Evolutionary conservation across 2,329 filamentous ascomycete species (phyloP).

Genomic region (Amesomyces nigricolor): DNA sequence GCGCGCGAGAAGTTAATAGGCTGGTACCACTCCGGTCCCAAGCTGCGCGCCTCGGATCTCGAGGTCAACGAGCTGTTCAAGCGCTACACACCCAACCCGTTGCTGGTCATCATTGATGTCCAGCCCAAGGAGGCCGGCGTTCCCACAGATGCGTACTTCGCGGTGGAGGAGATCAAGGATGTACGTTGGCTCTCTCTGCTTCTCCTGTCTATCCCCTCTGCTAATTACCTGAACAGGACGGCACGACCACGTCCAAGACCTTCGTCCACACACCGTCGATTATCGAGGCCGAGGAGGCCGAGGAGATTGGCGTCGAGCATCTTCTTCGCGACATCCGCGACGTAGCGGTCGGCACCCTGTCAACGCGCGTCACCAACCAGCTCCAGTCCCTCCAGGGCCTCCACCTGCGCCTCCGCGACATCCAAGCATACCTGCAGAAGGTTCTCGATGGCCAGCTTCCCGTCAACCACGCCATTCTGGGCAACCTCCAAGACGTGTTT

Average conservation of each 20-base stretch:
- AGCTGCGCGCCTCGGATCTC: slow-evolving; percentile 90
- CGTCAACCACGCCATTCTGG: slow-evolving; percentile 94
- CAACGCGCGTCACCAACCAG: slow-evolving; percentile 94
- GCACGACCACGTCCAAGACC: slow-evolving; percentile 92
- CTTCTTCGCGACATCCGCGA: slow-evolving; percentile 96
- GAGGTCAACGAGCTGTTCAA: slow-evolving; percentile 99
- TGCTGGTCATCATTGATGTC: slow-evolving; percentile 96
- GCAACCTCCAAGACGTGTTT: slow-evolving; percentile 98
- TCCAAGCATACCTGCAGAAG: slow-evolving; percentile 91
- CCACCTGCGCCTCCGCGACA: slow-evolving; percentile 89
- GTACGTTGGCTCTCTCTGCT: slow-evolving; percentile 46
- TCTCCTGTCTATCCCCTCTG: neutral
- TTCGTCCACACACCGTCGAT: slow-evolving; percentile 98
- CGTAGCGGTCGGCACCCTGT: slow-evolving; percentile 92
- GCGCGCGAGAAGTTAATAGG: slow-evolving; percentile 97
- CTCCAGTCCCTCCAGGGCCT: slow-evolving; percentile 94
- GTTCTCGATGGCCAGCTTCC: slow-evolving; percentile 89
- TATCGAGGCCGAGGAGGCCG: slow-evolving; percentile 97
- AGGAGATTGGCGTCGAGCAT: slow-evolving; percentile 98
- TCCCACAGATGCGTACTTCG: slow-evolving; percentile 97
- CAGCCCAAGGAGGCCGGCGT: slow-evolving; percentile 97
- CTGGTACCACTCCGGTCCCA: slow-evolving; percentile 98
- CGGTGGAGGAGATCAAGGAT: slow-evolving; percentile 99
- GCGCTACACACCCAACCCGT: slow-evolving; percentile 92
- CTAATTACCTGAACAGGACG: slow-evolving; percentile 58